Conservation (phyloP, 495 filamentous ascomycete genomes). For the Penicillium angulare region DNA sequence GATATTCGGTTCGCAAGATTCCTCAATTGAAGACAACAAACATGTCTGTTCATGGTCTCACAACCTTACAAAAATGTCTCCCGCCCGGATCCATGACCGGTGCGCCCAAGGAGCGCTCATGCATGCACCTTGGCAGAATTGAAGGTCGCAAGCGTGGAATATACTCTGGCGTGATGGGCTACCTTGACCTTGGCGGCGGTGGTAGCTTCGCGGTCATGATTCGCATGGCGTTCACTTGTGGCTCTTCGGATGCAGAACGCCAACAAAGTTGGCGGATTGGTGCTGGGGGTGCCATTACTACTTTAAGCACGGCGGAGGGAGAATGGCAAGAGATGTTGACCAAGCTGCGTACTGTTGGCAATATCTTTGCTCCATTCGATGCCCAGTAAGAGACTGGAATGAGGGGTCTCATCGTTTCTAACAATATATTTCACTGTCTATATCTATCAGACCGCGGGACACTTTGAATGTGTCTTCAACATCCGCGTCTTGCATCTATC, state of each 20-base stretch:
- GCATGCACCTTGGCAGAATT: slow-evolving; percentile 70
- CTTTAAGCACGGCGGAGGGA: slow-evolving; percentile 68
- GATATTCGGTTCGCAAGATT: slow-evolving; percentile 36
- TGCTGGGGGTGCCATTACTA: slow-evolving; percentile 85
- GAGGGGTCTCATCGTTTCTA: background rate
- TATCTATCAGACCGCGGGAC: slow-evolving; percentile 10
- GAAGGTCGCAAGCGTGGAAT: slow-evolving; percentile 69
- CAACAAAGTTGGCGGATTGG: slow-evolving; percentile 74
- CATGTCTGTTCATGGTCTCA: slow-evolving; percentile 58
- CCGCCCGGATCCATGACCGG: slow-evolving; percentile 96
- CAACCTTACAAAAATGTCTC: slow-evolving; percentile 72
- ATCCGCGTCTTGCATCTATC: slow-evolving; percentile 24
- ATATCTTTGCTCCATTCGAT: slow-evolving; percentile 39
- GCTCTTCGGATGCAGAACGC: slow-evolving; percentile 44
- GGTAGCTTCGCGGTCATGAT: slow-evolving; percentile 91
- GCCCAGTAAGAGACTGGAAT: background rate
- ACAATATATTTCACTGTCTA: background rate
- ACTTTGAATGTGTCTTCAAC: slow-evolving; percentile 30
- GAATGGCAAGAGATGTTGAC: slow-evolving; percentile 92
- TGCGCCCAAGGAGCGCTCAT: slow-evolving; percentile 86
- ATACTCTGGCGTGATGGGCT: slow-evolving; percentile 88
- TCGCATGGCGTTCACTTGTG: slow-evolving; percentile 65
- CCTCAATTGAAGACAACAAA: slow-evolving; percentile 32
- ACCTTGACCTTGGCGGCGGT: slow-evolving; percentile 78
- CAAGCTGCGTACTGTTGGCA: slow-evolving; percentile 69